Base-by-base conservation (phyloP, 1,284 basidiomycete species). In the Golubevia sp. region DNA sequence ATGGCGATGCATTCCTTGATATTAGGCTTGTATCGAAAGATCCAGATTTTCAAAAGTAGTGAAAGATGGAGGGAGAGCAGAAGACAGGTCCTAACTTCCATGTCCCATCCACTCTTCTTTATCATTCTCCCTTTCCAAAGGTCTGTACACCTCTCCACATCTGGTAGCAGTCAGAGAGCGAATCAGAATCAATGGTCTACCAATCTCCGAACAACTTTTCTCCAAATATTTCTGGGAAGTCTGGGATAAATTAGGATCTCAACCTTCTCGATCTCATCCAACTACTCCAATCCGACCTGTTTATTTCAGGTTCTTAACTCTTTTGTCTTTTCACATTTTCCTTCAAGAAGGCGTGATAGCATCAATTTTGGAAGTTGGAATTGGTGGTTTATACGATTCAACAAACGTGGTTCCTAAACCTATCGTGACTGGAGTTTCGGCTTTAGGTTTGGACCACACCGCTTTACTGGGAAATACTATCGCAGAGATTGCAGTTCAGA, bases 81-180 rank as follows among this genome's bases (percentile, higher is more conserved):
- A n/a, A n/a, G n/a, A n/a, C n/a, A n/a, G n/a, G n/a, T n/a, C n/a
- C n/a, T n/a, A n/a, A n/a, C n/a, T n/a, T n/a, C n/a, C n/a, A n/a
- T n/a, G n/a, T n/a, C n/a, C n/a, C n/a, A n/a, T n/a, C n/a, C n/a
- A n/a, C n/a, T n/a, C n/a, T n/a, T n/a, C n/a, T n/a, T n/a, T n/a
- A n/a, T n/a, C n/a, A n/a, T n/a, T n/a, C n/a, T n/a, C n/a, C n/a
- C n/a, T n/a, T 49, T 51, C 24, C 15, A 27, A 58, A 88, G 96
- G 96, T 6, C 86, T 99, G 5, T 99, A 97, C 85, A 98, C 96
- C 1, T 98, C 95, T 1, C 97, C 97, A 0, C 97, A 99, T 84
- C 88, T 99, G 60, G 92, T 97, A 51, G 93, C 94, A 24, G 97
- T 98, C 20, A 89, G 97, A 24, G 97, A 99, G 85, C 88, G 97